Base-by-base conservation (phyloP, 345 rosid genomes). In the Eutrema heterophyllum region DNA sequence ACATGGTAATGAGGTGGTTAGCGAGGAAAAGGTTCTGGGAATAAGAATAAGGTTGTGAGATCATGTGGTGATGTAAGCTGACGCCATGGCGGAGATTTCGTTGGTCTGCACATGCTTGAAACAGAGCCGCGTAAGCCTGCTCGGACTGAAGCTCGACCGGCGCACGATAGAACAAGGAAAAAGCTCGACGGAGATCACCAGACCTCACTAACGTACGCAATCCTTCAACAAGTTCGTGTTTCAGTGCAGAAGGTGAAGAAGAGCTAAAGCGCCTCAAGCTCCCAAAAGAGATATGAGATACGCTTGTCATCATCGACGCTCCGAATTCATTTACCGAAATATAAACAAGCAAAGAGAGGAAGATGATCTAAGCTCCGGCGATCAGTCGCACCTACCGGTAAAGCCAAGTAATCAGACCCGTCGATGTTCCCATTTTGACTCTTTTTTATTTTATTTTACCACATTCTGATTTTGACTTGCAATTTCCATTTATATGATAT, bases 1-100 rank as follows among this genome's bases (percentile, higher is more conserved):
- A 91, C 93, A 91, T 80, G 4, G 86, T 83, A 0, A 91, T 78
- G 36, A 93, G 70, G 71, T 85, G 92, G 75, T 93, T 93, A 11
- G 83, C 65, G 5, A 91, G 81, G 66, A 85, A 69, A 32, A 91
- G 27, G 62, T 81, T 79, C 1, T 46, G 74, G 0, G 73, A 67
- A 27, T 48, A 40, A 21, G 1, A 60, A 27, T 67, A 39, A 0
- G 63, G 65, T 39, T 77, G 64, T 27, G 80, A 45, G 54, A 83
- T 75, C 88, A 93, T 81, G 74, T 82, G 79, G 55, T 73, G 83
- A 76, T 93, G 98, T 32, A 93, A 79, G 14, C 10, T 16, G 11
- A 66, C 52, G 53, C 94, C 97, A 52, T 83, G 78, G n/a, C 66
- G 66, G 66, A 89, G 85, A 80, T 65, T 77, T 2, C 82, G 82